These are phyloP conservation scores for Hammondia hammondi DNA, from an alignment of 169 alveolate genomes.

Conservation along the genomic window DNA sequence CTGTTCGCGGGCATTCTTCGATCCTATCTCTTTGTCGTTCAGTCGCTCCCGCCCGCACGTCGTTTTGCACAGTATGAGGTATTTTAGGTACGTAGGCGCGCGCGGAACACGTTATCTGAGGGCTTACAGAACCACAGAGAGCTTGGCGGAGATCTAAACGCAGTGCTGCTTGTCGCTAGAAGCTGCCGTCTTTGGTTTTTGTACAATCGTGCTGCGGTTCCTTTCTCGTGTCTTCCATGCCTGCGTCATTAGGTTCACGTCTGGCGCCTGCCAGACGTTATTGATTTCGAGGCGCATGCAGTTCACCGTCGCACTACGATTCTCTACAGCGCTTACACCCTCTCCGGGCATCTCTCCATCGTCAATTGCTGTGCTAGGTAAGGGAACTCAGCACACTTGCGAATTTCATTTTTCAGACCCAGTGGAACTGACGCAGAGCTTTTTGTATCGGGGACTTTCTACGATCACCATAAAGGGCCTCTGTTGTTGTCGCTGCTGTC, in stretches of 20 bases:
- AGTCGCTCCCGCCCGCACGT: too few relatives aligned
- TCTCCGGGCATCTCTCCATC: slow-evolving; percentile 55
- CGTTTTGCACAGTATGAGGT: too few relatives aligned
- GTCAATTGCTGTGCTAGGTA: slow-evolving; percentile 70
- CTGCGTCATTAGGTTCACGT: slow-evolving; percentile 52
- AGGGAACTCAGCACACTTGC: neutral
- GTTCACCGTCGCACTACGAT: slow-evolving; percentile 2
- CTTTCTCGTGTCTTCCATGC: neutral
- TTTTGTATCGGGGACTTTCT: too few relatives aligned
- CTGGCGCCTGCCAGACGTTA: slow-evolving; percentile 57
- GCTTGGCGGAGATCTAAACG: too few relatives aligned
- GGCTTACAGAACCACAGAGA: too few relatives aligned
- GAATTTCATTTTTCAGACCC: neutral
- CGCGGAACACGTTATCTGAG: too few relatives aligned
- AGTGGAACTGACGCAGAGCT: too few relatives aligned
- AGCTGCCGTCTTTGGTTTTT: neutral
- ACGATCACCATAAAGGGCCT: neutral
- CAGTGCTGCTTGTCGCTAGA: too few relatives aligned
- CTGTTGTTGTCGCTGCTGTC: neutral
- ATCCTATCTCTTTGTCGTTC: too few relatives aligned
- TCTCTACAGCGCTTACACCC: slow-evolving; percentile 34
- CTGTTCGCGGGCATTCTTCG: too few relatives aligned
- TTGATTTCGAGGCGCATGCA: slow-evolving; percentile 34
- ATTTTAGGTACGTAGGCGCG: too few relatives aligned
- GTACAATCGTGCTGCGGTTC: neutral